These are phyloP conservation scores for Aleurites moluccanus DNA, from an alignment of 441 rosid species.

Conservation along the genomic window DNA sequence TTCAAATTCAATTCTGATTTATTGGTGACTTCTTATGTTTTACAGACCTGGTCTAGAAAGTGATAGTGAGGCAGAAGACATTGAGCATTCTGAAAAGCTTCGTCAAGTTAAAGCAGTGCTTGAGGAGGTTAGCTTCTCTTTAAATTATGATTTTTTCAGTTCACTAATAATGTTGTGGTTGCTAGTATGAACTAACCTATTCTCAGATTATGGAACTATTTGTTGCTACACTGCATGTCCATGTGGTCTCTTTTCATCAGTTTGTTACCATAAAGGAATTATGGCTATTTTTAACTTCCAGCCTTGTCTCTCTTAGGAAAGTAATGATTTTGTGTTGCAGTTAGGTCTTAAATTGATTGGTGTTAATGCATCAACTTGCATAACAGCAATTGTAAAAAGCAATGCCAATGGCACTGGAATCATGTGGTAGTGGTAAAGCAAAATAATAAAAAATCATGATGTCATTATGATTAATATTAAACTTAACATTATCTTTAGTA, in stretches of 20 bases:
- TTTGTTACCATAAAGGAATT: no score
- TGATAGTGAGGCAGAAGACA: constrained; percentile 99
- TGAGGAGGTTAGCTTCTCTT: constrained; percentile 72
- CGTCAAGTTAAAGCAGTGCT: constrained; percentile 99
- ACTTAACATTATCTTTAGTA: not conserved
- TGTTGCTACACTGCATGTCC: not conserved
- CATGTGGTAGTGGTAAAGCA: not conserved
- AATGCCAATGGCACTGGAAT: not conserved
- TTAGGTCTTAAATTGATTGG: constrained; percentile 2
- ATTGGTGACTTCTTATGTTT: not conserved
- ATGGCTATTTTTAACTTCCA: not conserved
- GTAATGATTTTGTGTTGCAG: not conserved
- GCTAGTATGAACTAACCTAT: not conserved
- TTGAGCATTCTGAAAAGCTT: constrained; percentile 99
- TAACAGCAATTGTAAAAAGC: constrained; percentile 1
- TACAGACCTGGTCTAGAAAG: constrained; percentile 81
- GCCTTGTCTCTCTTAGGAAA: not conserved
- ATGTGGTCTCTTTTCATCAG: no score
- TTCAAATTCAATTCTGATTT: no score
- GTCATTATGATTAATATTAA: not conserved
- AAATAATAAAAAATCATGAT: not conserved
- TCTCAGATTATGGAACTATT: not conserved
- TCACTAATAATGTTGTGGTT: not conserved
- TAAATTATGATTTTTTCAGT: not conserved
- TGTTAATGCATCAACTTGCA: not conserved